Base-by-base conservation (phyloP, 2,329 filamentous ascomycete species). In the Cordyceps pruinosa region DNA sequence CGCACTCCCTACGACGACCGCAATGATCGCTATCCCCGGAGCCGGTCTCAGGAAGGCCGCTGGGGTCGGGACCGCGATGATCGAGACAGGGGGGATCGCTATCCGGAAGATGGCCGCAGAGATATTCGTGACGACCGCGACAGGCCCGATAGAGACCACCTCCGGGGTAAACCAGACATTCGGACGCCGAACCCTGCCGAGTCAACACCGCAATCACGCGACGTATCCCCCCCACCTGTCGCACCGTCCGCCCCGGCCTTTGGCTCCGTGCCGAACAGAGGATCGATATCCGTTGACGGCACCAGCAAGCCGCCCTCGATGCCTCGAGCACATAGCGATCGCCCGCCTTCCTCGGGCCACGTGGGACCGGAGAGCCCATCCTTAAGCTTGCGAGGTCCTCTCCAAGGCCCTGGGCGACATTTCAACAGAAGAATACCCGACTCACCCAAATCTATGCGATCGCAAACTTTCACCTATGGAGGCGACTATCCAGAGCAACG, bases 21-120 rank as follows among this genome's bases (percentile, higher is more conserved):
- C 41, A 77, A 66, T 41, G 74, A 88, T 59, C 78, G 82, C 13
- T 87, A 88, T 56, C 80, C 79, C 19, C 77, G 87, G 64, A 86
- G 83, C 64, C 80, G 85, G 61, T 87, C 85, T 61, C 82, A 85
- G 65, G 83, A 86, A 65, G 82, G 84, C 57, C 80, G 81, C 34
- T 83, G 80, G 77, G 73, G 68, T 21, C 76, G 81, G 47, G 81
- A 83, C 7, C 74, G 80, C 50, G 80, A 83, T 59, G 80, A 83
- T 12, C 79, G 81, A 39, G 80, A 83, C 30, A 66, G 71, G 30
- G 69, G 69, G 42, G 76, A 77, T 55, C 66, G 75, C 58, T 75
- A 73, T 50, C 69, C 67, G 26, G 75, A 76, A 23, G 75, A 76
- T 44, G 39, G 60, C 13, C 71, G 72, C 44, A 72, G 77, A 57